Evolutionary conservation across 2,329 filamentous ascomycete genomes (phyloP), one percentile per base, ranked within the genome.

Genomic region (Venturia aucupariae): DNA sequence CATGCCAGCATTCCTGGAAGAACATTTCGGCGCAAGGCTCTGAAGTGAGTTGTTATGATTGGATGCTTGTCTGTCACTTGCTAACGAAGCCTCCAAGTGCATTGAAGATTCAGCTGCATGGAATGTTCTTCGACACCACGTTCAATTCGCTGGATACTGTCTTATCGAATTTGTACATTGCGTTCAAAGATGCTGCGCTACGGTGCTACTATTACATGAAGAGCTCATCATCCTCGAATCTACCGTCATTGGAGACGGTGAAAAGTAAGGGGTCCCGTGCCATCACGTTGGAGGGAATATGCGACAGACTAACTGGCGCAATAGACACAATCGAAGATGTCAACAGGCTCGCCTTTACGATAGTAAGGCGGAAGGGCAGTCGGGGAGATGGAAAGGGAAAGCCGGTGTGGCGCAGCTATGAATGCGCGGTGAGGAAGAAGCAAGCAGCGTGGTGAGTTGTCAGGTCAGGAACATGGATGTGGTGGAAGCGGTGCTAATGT

Each of bases 61-160:
- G 62, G 57, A 62, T 22, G 54, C 30, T 48, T 27, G 39, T 46
- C 39, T 3, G 32, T 46, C 24, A 19, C 6, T 30, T 2, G 51
- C 55, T 64, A 54, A 64, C 22, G 19, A 30, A 19, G 39, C 24
- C 19, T 19, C 35, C 10, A 66, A 80, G 78, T 70, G 78, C 86
- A 3, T 91, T 97, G 79, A 92, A 92, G 73, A 86, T 94, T 62
- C 90, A 96, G 72, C 87, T 92, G 62, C 89, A 94, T 70, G 80
- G 85, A 61, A 92, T 95, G 86, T 89, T 91, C 73, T 87, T 90
- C 70, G 91, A 95, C 73, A 90, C 89, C 4, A 76, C 81, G 3
- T 87, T 93, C 78, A 97, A 97, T 76, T 84, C 86, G 3, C 72
- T 82, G 8, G 69, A 73, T 4, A 90, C 86, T 0, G 88, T 94